Conservation (phyloP, 2,329 filamentous ascomycete genomes). For the Beauveria sp. region DNA sequence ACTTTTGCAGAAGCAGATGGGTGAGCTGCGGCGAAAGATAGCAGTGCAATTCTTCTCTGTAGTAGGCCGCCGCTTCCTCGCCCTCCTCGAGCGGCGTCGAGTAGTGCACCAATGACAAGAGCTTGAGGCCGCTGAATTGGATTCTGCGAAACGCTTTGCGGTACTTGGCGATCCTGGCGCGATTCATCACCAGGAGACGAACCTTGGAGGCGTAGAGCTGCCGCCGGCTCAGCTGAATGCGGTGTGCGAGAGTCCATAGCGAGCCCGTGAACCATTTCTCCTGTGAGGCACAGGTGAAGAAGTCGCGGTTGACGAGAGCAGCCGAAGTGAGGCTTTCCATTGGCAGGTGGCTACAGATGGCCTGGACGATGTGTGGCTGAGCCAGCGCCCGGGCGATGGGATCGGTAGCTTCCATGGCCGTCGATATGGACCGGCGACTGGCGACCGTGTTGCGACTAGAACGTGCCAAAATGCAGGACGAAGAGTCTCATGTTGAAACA, state of each 20-base stretch:
- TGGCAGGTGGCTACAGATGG: neutral
- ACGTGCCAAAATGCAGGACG: no score
- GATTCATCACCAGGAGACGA: neutral
- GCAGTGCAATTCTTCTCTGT: neutral
- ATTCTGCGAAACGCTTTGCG: neutral
- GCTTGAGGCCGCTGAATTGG: neutral
- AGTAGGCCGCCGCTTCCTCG: neutral
- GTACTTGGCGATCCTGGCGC: neutral
- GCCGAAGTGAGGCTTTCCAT: neutral
- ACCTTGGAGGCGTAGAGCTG: neutral
- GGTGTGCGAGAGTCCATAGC: neutral
- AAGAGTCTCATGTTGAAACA: no score
- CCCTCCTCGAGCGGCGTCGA: no score
- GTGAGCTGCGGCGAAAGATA: neutral
- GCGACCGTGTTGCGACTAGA: no score
- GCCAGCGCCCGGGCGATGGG: neutral
- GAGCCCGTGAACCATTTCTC: neutral
- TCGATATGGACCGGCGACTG: no score
- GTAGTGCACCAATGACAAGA: neutral
- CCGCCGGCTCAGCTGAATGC: neutral
- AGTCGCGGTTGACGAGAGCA: neutral
- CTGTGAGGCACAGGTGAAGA: neutral
- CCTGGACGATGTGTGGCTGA: neutral
- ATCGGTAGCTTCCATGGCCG: no score
- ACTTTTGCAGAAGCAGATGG: neutral